Percentiles rank a stretch among this genome's conserved stretches.
phyloP scores from a whole-genome alignment of 306 rosid genomes.

The Mimosa bimucronata region DNA sequence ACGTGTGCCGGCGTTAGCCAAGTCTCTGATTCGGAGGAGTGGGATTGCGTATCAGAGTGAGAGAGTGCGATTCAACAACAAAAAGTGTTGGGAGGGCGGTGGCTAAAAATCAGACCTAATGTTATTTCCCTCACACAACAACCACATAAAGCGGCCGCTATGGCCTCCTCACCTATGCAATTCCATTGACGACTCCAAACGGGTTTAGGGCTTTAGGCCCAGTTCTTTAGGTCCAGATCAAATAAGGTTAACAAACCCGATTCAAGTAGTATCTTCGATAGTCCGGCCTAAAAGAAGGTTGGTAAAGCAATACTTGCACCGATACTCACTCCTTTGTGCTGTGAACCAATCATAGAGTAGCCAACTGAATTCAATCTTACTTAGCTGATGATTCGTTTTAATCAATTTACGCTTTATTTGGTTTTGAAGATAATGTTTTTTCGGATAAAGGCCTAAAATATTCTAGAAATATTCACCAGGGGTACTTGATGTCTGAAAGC shows the following conservation, averaged over 20 bases:
- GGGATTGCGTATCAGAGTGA: slow-evolving; percentile 4
- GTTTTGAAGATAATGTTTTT: no score
- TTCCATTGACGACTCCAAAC: background rate
- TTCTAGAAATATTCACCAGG: no score
- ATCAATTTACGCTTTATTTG: no score
- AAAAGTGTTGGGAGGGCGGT: background rate
- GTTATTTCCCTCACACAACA: background rate
- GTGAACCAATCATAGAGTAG: no score
- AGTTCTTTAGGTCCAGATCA: background rate
- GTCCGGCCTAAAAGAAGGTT: background rate
- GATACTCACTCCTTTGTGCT: no score
- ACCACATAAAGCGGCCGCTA: background rate
- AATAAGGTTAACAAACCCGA: background rate
- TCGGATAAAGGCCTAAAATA: no score
- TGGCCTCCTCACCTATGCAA: background rate
- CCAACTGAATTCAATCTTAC: no score
- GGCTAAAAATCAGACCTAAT: background rate
- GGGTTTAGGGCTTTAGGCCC: background rate
- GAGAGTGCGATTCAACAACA: no score
- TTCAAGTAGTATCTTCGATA: background rate
- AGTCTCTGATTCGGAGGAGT: background rate
- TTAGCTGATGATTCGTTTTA: no score
- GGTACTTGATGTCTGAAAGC: no score
- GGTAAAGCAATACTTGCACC: no score
- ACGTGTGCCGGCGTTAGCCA: slow-evolving; percentile 30